Base-by-base conservation (phyloP, 2,329 filamentous ascomycete species). In the Daldinia sp. region DNA sequence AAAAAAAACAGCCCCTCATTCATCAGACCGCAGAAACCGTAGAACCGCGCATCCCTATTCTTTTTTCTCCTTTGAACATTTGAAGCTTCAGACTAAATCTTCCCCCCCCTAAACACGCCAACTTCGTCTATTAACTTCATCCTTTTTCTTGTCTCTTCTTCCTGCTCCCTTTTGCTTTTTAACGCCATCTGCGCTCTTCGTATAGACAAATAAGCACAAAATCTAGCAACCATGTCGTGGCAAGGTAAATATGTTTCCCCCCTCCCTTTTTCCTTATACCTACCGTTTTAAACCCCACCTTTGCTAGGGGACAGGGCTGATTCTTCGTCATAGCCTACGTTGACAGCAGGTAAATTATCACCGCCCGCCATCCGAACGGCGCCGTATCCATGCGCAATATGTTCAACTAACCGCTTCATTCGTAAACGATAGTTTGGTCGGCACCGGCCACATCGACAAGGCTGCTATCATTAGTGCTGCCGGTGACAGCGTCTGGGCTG, bases 391-490 rank as follows among this genome's bases (percentile, higher is more conserved):
- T 11, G 10, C 8, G 11, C 29, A 2, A 50, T 21, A 19, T 43
- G 6, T 52, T n/a, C n/a, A n/a, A 41, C 61, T 64, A 37, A 66
- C 35, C 34, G 37, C 25, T 55, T n/a, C 19, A n/a, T 32, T 15
- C 29, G 19, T 49, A 54, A n/a, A 55, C 47, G 29, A 71, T 75
- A 96, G 93, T 86, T 87, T 97, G 73, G 86, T 96, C 75, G 90
- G 85, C 81, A 89, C 85, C 73, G 89, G 89, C 74, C 89, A 94
- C 77, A 80, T 96, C 75, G 90, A 95, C 82, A 90, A 93, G 82
- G 93, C 86, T 73, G 91, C 91, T 76, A 93, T 97, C 77, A 88
- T 95, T 83, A 93, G 90, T 79, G 81, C 80, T 68, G 90, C 90
- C 71, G 92, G 93, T 73, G 91, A 91, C 80, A 93, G 89, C 76